A percentile compares a stretch with the other conserved stretches of the same genome.
phyloP scores from a whole-genome alignment of 23 red algal genomes.

The Cyanidioschyzon merolae region DNA sequence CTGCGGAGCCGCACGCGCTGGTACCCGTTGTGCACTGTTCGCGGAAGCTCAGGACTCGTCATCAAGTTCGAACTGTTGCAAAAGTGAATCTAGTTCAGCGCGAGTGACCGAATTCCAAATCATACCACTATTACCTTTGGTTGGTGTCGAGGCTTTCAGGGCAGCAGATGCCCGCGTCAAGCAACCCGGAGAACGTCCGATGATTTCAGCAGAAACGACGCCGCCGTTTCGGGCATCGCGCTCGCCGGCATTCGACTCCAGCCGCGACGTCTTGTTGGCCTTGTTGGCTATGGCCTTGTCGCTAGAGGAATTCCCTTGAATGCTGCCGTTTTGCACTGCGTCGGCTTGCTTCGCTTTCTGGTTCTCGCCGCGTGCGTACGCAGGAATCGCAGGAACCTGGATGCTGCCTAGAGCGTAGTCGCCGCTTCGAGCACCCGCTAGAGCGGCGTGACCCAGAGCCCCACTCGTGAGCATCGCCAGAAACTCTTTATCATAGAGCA shows the following conservation, averaged over 20 bases:
- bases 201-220: neutral
- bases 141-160: neutral
- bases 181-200: neutral
- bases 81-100: neutral
- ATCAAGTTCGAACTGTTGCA: constrained; percentile 9
- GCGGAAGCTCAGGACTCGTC: constrained; percentile 11
- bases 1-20: too few relatives aligned
- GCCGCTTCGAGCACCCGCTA: neutral
- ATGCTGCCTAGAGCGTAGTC: neutral
- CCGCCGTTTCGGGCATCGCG: neutral
- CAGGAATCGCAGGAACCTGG: neutral
- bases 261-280: neutral
- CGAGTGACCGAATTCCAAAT: neutral
- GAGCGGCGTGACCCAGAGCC: neutral
- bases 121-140: neutral
- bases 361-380: neutral
- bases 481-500: constrained; percentile 43
- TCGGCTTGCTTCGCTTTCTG: neutral
- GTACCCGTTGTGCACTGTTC: too few relatives aligned
- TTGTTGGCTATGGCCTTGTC: neutral
- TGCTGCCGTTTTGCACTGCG: neutral
- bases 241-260: too few relatives aligned
- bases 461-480: neutral
- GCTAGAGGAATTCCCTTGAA: neutral
- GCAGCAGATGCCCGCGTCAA: neutral